phyloP scores from a whole-genome alignment of 1,284 basidiomycete genomes.

The Veloboletus limbatus region DNA sequence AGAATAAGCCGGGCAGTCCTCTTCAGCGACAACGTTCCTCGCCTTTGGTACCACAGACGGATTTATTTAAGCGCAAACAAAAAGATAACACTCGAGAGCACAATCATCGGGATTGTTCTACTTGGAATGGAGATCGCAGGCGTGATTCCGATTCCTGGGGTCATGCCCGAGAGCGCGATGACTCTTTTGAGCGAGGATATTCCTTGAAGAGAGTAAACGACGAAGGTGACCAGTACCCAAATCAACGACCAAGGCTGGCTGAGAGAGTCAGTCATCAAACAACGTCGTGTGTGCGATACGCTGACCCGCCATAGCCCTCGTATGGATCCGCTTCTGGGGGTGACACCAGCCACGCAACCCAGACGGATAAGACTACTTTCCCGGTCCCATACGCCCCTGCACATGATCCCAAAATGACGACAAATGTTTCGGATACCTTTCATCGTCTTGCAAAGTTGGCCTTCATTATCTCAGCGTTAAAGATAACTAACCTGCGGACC shows the following conservation, averaged over 20 bases:
- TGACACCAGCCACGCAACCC: constrained; percentile 6
- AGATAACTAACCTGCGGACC: constrained; percentile 10
- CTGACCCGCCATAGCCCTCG: constrained; percentile 20
- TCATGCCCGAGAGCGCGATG: constrained; percentile 22
- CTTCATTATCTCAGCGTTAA: constrained; percentile 2
- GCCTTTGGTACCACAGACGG: constrained; percentile 32
- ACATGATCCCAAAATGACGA: constrained; percentile 5
- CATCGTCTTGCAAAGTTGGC: constrained; percentile 43
- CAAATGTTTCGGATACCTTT: constrained; percentile 27
- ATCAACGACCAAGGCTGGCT: constrained; percentile 28
- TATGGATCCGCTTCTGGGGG: constrained; percentile 8
- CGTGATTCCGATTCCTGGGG: constrained; percentile 30
- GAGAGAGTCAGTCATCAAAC: constrained; percentile 26
- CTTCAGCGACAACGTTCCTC: constrained; percentile 27
- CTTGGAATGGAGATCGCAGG: constrained; percentile 23
- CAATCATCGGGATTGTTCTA: constrained; percentile 20
- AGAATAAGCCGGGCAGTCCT: constrained; percentile 25
- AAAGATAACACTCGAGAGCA: constrained; percentile 25
- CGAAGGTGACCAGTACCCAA: constrained; percentile 26
- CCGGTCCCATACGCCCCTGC: constrained; percentile 3
- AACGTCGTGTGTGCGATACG: not conserved
- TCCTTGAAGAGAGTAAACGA: constrained; percentile 31
- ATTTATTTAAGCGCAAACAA: constrained; percentile 32
- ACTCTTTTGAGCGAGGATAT: constrained; percentile 13
- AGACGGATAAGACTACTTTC: constrained; percentile 6